Evolutionary conservation across 192 early-diverging fungal genomes (phyloP), one percentile per base, ranked within the genome.

Genomic region (Backusella tarrabulga): DNA sequence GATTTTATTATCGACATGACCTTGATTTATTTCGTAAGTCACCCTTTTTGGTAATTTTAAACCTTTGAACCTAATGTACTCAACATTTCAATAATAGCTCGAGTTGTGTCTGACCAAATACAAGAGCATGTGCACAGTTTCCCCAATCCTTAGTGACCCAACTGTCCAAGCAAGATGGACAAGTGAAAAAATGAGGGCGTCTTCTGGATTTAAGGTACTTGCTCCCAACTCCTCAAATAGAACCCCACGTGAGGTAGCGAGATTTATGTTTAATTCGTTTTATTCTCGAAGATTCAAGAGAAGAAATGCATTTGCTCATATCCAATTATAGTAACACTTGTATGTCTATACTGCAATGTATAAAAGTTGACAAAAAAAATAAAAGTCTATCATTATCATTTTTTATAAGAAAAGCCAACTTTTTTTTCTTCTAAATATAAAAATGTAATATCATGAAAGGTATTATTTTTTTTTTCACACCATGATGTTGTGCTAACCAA

Each of bases 31-130:
- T 44, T 44, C 15, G 42, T 44, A 44, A 44, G 42, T 19, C 15
- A 32, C 87, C 80, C 35, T 77, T 69, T 0, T 74, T 76, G 38
- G 38, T 12, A 40, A 11, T 40, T 12, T 40, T 32, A 32, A 40
- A 40, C 8, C 11, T 40, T 6, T 38, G 36, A 9, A 12, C 11
- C 38, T 32, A 32, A 32, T 32, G 32, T 32, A 32, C 38, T 40
- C 38, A 40, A 79, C 78, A 3, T 71, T 32, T 14, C 67, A 34
- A 75, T 79, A 4, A 68, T 63, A 63, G 56, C 56, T 63, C 23
- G 56, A 63, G 29, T 12, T 29, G 26, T 29, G 56, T 29, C 23
- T 63, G n/a, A 63, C 29, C 4, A 63, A 26, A 63, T 63, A 29
- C 9, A 26, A 29, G 11, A 11, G 26, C 6, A 63, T 21, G 3